These are phyloP conservation scores for Debaryomycetaceae sp. DNA, from an alignment of 1,139 yeast genomes.

Conservation along the genomic window DNA sequence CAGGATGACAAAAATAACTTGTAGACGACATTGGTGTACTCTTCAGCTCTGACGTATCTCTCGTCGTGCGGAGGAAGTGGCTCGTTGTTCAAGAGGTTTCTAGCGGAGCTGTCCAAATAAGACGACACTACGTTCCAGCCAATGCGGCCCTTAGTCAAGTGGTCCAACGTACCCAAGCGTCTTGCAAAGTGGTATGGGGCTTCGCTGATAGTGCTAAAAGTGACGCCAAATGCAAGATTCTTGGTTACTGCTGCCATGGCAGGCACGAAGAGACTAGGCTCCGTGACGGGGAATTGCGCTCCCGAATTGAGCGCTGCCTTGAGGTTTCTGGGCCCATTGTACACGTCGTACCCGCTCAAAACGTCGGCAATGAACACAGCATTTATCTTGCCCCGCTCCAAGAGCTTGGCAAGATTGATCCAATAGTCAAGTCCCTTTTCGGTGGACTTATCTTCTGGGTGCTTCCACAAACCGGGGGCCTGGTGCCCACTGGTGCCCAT, in stretches of 20 bases:
- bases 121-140: conserved; percentile 45
- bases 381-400: conserved; percentile 44
- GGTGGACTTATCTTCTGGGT: conserved; percentile 35
- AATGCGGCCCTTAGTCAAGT: conserved; percentile 39
- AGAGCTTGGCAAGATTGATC: conserved; percentile 38
- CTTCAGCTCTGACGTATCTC: conserved; percentile 40
- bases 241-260: conserved; percentile 41
- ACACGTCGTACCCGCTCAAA: conserved; percentile 41
- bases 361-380: conserved; percentile 46
- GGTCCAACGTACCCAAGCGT: conserved; percentile 39
- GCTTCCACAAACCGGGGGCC: conserved; percentile 39
- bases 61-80: conserved; percentile 35
- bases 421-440: conserved; percentile 33
- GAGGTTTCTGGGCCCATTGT: conserved; percentile 33
- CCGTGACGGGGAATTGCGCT: conserved; percentile 40
- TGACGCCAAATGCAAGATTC: conserved; percentile 36
- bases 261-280: conserved; percentile 38
- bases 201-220: conserved; percentile 42
- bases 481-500: conserved; percentile 39
- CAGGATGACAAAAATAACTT: conserved; percentile 38
- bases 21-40: conserved; percentile 36
- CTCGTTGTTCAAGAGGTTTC: conserved; percentile 32
- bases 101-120: conserved; percentile 36
- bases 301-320: conserved; percentile 35
- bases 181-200: conserved; percentile 43